Conservation (phyloP, 306 rosid species). For the Prunus salicina region DNA sequence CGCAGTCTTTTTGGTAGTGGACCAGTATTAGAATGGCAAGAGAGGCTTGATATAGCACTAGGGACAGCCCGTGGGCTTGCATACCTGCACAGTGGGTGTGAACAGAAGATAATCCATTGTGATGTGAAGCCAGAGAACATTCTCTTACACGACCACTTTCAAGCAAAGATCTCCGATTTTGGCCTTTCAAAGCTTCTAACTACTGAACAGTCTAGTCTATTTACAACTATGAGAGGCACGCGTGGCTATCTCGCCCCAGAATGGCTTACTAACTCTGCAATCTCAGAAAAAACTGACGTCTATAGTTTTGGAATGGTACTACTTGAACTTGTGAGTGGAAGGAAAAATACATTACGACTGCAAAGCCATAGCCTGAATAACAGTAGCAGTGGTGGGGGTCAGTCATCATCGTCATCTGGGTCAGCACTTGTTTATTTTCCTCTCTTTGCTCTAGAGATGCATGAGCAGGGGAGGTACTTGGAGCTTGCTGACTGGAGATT, state of each 20-base stretch:
- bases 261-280: constrained; percentile 89
- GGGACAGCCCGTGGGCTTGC: constrained; percentile 94
- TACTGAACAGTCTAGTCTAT: constrained; percentile 76
- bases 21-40: constrained; percentile 86
- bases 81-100: constrained; percentile 80
- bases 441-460: constrained; percentile 79
- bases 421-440: constrained; percentile 70
- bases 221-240: constrained; percentile 96
- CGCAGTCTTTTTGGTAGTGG: constrained; percentile 70
- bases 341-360: constrained; percentile 55
- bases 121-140: constrained; percentile 94
- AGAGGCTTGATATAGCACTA: constrained; percentile 71
- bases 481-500: constrained; percentile 74
- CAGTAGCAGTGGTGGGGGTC: constrained; percentile 46
- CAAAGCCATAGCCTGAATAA: constrained; percentile 63
- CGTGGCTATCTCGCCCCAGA: constrained; percentile 95
- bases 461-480: constrained; percentile 65
- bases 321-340: constrained; percentile 80
- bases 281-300: constrained; percentile 85
- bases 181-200: constrained; percentile 85
- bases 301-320: constrained; percentile 93
- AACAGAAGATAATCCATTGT: constrained; percentile 80
- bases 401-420: constrained; percentile 51
- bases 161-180: constrained; percentile 84
- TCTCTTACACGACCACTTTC: constrained; percentile 70